Conservation (phyloP, 306 rosid species). For the Betula pendula region DNA sequence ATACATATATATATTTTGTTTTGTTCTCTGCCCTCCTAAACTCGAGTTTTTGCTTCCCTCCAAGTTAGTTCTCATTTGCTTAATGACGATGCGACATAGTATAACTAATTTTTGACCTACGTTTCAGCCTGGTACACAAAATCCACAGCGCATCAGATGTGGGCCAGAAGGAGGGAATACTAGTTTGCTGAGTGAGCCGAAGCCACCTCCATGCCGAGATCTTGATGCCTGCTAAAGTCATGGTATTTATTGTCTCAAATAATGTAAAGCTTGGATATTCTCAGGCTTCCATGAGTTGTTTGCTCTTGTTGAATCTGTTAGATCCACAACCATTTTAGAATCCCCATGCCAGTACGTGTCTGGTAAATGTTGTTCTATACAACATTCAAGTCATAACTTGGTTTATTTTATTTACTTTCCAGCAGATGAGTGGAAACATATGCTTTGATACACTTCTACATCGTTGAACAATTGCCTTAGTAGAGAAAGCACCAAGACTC, state of each 20-base stretch:
- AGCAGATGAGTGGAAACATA: background rate
- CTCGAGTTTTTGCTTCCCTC: background rate
- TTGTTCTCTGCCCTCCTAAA: background rate
- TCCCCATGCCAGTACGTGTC: slow-evolving; percentile 17
- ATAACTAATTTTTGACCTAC: background rate
- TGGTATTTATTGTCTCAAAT: slow-evolving; percentile 47
- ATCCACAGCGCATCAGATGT: slow-evolving; percentile 60
- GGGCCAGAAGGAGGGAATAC: slow-evolving; percentile 99
- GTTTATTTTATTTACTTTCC: background rate
- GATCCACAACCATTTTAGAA: slow-evolving; percentile 44
- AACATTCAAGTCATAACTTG: background rate
- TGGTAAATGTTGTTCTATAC: background rate
- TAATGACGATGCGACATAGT: background rate
- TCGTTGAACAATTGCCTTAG: background rate
- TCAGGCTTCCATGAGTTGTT: slow-evolving; percentile 46
- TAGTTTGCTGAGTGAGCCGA: slow-evolving; percentile 70
- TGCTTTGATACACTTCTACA: background rate
- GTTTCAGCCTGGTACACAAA: slow-evolving; percentile 87
- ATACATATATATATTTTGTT: too few species aligned
- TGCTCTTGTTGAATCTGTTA: slow-evolving; percentile 37
- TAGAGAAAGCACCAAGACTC: background rate
- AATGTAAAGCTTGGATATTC: slow-evolving; percentile 60
- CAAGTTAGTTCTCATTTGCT: slow-evolving; percentile 1
- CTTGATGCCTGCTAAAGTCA: slow-evolving; percentile 75
- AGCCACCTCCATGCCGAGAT: slow-evolving; percentile 93